Evolutionary conservation across 345 rosid genomes (phyloP), one percentile per base, ranked within the genome.

Genomic region (Odontarrhena argentea): DNA sequence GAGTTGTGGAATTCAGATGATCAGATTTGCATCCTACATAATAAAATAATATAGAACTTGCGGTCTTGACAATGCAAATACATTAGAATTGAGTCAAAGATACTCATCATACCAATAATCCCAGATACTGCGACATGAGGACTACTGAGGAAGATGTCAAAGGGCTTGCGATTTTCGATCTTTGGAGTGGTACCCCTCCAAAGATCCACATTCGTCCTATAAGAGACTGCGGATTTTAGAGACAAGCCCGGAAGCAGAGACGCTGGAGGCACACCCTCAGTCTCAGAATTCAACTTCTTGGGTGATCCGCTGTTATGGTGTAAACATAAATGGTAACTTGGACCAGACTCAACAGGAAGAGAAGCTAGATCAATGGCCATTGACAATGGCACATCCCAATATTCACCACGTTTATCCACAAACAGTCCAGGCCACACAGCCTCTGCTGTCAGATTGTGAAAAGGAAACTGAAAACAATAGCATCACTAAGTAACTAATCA

Each of bases 371-470:
- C 96, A 69, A 80, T 35, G 41, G 87, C 84, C 84, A 78, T 41
- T 11, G 89, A 84, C 12, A 87, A 79, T 2, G 97, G 97, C 14
- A 91, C 85, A 70, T 94, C 95, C 99, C 96, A 91, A 51, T 88
- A 88, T 52, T 79, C 81, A 74, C 84, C 84, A 56, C 60, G 54
- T 61, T 81, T 76, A 74, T 82, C 96, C 41, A 83, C 80, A 76
- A 81, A 91, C 26, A 91, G 83, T 69, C 86, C 95, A 8, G 97
- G 97, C 78, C 79, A 82, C 67, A 68, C 82, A 30, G 92, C 95
- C 71, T 88, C 95, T 53, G 83, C 54, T 0, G 82, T 87, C 37
- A 94, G 63, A 76, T 82, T 74, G 71, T 88, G 96, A 79, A 72
- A 47, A 0, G 83, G 89, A 79, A 91, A 88, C 97, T 93, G 86